Conservation (phyloP, 2,329 filamentous ascomycete species). For the Talaromyces sp. region DNA sequence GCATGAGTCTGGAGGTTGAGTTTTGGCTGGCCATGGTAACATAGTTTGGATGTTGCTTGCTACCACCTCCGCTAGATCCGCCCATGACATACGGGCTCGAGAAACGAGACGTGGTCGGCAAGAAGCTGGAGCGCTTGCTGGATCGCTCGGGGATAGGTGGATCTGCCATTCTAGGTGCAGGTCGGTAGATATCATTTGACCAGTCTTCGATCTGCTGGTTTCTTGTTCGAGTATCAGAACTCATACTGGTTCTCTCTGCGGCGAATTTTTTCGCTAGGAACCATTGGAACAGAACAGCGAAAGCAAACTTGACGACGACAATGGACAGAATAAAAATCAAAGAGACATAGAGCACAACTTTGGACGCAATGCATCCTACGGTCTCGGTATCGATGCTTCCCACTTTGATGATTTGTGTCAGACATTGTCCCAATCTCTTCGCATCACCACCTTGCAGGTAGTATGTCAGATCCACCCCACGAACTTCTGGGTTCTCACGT, state of each 20-base stretch:
- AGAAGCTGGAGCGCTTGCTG: slow-evolving; percentile 82
- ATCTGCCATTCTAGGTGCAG: slow-evolving; percentile 80
- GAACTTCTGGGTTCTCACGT: slow-evolving; percentile 69
- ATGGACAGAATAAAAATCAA: slow-evolving; percentile 89
- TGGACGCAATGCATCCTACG: slow-evolving; percentile 94
- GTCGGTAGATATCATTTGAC: slow-evolving; percentile 95
- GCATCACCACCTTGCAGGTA: slow-evolving; percentile 77
- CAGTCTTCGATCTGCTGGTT: slow-evolving; percentile 96
- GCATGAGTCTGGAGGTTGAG: slow-evolving; percentile 71
- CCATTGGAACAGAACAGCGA: slow-evolving; percentile 94
- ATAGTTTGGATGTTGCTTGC: slow-evolving; percentile 59
- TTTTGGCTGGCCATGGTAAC: slow-evolving; percentile 96
- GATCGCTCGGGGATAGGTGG: slow-evolving; percentile 69
- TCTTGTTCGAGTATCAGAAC: slow-evolving; percentile 77
- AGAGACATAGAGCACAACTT: slow-evolving; percentile 94
- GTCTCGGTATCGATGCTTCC: slow-evolving; percentile 94
- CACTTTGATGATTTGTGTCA: slow-evolving; percentile 93
- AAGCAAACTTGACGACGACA: slow-evolving; percentile 80
- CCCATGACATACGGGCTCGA: slow-evolving; percentile 85
- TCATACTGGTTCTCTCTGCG: slow-evolving; percentile 81
- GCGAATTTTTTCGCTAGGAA: slow-evolving; percentile 87
- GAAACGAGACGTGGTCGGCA: slow-evolving; percentile 93
- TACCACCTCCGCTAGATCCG: slow-evolving; percentile 42
- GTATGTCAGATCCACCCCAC: slow-evolving; percentile 85
- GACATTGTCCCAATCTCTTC: slow-evolving; percentile 81